These are phyloP conservation scores for Trichophyton rubrum DNA, from an alignment of 2,329 filamentous ascomycete genomes.

Conservation along the genomic window DNA sequence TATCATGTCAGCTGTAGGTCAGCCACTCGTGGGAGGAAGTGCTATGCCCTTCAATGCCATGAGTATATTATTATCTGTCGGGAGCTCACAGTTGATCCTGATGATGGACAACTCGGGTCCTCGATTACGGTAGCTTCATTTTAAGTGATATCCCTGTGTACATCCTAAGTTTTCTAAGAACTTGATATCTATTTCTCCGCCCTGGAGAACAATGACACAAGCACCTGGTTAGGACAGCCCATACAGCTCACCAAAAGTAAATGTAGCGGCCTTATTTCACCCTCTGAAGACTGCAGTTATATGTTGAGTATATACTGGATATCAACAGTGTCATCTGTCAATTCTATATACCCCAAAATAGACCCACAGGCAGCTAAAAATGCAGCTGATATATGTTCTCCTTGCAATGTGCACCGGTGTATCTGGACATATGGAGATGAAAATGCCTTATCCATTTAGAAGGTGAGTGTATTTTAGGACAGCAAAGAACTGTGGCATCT, in stretches of 20 bases:
- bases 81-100: not conserved
- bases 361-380: not conserved
- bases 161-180: not conserved
- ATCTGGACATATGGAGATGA: slow-evolving; percentile 7
- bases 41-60: not conserved
- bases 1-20: not conserved
- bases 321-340: not conserved
- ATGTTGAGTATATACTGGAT: not conserved
- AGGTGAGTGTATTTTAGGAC: not conserved
- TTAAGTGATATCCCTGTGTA: not conserved
- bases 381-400: not conserved
- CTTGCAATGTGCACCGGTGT: not conserved
- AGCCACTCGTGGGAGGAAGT: not conserved
- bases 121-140: not conserved
- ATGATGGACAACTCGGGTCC: not conserved
- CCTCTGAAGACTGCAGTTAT: too few species aligned
- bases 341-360: not conserved
- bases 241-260: too few species aligned
- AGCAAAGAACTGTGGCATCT: not conserved
- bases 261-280: too few species aligned
- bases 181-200: not conserved
- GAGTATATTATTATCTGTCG: not conserved
- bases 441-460: slow-evolving; percentile 1
- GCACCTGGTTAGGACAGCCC: too few species aligned
- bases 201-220: too few species aligned